Evolutionary conservation across 2,329 filamentous ascomycete species (phyloP).

Genomic region (Penicillium sp.): DNA sequence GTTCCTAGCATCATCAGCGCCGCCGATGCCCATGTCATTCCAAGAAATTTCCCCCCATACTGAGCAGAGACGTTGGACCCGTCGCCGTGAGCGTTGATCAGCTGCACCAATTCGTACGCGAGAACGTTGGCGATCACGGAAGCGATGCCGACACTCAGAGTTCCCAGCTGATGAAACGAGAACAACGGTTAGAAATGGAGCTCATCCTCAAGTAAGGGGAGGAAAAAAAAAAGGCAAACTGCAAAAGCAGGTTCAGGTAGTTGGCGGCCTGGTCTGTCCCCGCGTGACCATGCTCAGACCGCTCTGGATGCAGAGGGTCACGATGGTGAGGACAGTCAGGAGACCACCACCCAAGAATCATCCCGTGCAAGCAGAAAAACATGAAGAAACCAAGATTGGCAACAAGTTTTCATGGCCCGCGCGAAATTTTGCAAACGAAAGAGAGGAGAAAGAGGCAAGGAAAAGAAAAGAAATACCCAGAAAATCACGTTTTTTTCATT

Average conservation of each 20-base stretch:
- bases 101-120: slow-evolving; percentile 47
- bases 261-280: neutral
- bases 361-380: too few species aligned
- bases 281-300: neutral
- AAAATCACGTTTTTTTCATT: too few species aligned
- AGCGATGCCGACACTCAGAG: slow-evolving; percentile 59
- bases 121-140: slow-evolving; percentile 68
- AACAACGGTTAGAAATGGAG: neutral
- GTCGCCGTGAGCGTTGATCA: slow-evolving; percentile 51
- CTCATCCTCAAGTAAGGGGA: too few species aligned
- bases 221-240: too few species aligned
- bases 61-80: slow-evolving; percentile 46
- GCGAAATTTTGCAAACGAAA: too few species aligned
- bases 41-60: slow-evolving; percentile 51
- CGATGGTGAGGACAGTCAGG: neutral
- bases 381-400: too few species aligned
- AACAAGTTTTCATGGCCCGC: neutral
- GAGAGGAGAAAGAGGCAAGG: too few species aligned
- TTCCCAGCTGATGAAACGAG: slow-evolving; percentile 39
- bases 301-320: neutral
- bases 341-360: too few species aligned
- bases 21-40: slow-evolving; percentile 55
- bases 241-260: too few species aligned
- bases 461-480: too few species aligned
- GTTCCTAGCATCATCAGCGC: slow-evolving; percentile 27